Evolutionary conservation across 768 basidiomycete genomes (phyloP).

Genomic region (Mrakia frigida): DNA sequence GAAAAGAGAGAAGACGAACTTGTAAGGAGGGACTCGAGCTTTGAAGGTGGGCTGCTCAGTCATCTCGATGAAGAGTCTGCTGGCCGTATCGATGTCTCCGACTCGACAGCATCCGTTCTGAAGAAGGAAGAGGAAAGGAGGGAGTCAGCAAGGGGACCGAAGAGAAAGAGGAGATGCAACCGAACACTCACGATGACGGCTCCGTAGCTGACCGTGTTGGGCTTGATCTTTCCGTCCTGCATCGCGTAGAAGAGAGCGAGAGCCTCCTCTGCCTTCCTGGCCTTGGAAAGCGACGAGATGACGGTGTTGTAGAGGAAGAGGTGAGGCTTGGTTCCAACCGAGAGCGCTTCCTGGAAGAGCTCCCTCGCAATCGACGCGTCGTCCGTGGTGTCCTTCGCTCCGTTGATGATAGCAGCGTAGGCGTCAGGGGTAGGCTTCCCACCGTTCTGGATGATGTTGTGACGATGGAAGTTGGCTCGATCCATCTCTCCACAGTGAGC

Average conservation of each 20-base stretch:
- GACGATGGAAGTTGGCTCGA: constrained; percentile 72
- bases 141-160: not conserved
- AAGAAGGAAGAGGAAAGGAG: not conserved
- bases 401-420: constrained; percentile 82
- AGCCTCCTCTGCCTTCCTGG: constrained; percentile 85
- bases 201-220: constrained; percentile 88
- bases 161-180: not conserved
- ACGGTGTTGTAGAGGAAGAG: constrained; percentile 93
- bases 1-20: constrained; percentile 45
- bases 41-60: constrained; percentile 62
- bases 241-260: constrained; percentile 77
- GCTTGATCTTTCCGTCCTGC: constrained; percentile 59
- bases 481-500: constrained; percentile 77
- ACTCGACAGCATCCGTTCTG: constrained; percentile 78
- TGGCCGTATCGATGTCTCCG: constrained; percentile 77
- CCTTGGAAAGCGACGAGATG: constrained; percentile 91
- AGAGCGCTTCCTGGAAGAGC: constrained; percentile 72
- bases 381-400: constrained; percentile 90
- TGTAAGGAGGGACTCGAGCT: constrained; percentile 89
- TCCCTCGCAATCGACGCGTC: constrained; percentile 81
- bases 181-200: constrained; percentile 61
- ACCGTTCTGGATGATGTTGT: constrained; percentile 69
- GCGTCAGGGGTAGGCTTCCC: constrained; percentile 74
- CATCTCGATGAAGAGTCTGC: constrained; percentile 84
- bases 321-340: constrained; percentile 66